A percentile compares a stretch with the other conserved stretches of the same genome.
Conservation (phyloP, 208 protist species). For the Naegleria lovaniensis region DNA sequence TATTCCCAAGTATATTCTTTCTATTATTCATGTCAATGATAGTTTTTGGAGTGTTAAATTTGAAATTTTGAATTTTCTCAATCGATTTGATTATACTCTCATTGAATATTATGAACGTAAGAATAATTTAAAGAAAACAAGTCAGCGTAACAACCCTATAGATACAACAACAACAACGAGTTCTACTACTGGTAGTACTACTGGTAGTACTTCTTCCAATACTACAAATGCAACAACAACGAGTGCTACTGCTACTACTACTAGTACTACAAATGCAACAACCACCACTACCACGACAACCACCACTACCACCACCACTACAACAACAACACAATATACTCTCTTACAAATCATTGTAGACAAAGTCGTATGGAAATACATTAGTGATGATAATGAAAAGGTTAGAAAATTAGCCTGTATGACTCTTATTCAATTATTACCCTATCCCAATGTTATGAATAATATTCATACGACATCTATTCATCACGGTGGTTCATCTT, state of each 20-base stretch:
- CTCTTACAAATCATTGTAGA: background rate
- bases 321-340: too few relatives aligned
- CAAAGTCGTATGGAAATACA: background rate
- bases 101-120: constrained; percentile 15
- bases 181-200: too few relatives aligned
- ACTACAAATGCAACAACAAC: too few relatives aligned
- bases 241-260: too few relatives aligned
- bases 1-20: background rate
- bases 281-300: too few relatives aligned
- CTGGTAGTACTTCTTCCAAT: too few relatives aligned
- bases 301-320: background rate
- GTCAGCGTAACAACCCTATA: too few relatives aligned
- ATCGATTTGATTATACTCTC: background rate
- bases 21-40: background rate
- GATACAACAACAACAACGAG: too few relatives aligned
- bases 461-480: background rate
- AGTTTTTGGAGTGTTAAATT: constrained; percentile 19
- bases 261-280: too few relatives aligned
- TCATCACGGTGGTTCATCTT: background rate
- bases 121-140: background rate
- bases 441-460: background rate
- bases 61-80: constrained; percentile 9
- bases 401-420: background rate
- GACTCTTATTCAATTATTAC: background rate
- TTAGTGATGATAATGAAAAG: background rate